Conservation (phyloP, 2,329 filamentous ascomycete species). For the Cordyceps cateniannulata region DNA sequence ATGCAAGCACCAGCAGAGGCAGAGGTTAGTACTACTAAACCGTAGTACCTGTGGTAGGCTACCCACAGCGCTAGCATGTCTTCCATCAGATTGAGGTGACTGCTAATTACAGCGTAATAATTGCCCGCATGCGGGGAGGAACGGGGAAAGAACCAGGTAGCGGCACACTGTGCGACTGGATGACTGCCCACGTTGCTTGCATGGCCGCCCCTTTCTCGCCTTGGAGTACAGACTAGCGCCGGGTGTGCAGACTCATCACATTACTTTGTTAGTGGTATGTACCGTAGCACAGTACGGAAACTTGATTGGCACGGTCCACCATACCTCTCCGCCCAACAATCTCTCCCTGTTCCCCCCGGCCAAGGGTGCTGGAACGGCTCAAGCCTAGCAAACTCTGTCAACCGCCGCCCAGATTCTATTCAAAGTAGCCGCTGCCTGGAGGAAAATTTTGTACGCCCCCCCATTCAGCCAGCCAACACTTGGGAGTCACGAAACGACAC, state of each 20-base stretch:
- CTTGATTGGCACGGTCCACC: not conserved
- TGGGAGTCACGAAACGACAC: slow-evolving; percentile 7
- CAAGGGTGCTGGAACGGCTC: slow-evolving; percentile 4
- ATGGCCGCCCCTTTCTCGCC: not conserved
- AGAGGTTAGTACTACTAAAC: too few relatives aligned
- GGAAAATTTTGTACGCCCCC: slow-evolving; percentile 23
- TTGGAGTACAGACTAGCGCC: not conserved
- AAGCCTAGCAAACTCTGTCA: not conserved
- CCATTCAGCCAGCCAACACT: slow-evolving; percentile 8
- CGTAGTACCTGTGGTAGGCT: too few relatives aligned
- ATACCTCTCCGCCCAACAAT: not conserved
- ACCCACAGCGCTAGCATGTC: too few relatives aligned
- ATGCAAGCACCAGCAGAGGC: too few relatives aligned
- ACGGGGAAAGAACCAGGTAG: not conserved
- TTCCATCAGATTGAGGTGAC: not conserved
- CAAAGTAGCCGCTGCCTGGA: slow-evolving; percentile 14
- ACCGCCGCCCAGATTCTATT: not conserved
- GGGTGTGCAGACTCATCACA: not conserved
- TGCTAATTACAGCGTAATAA: too few relatives aligned
- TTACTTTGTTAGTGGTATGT: not conserved
- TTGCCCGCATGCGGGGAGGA: slow-evolving; percentile 6
- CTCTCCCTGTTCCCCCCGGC: not conserved
- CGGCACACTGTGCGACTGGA: too few relatives aligned
- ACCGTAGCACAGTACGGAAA: not conserved
- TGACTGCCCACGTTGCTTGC: too few relatives aligned